Base-by-base conservation (phyloP, 2,329 filamentous ascomycete genomes). In the Xylariaceae sp. region DNA sequence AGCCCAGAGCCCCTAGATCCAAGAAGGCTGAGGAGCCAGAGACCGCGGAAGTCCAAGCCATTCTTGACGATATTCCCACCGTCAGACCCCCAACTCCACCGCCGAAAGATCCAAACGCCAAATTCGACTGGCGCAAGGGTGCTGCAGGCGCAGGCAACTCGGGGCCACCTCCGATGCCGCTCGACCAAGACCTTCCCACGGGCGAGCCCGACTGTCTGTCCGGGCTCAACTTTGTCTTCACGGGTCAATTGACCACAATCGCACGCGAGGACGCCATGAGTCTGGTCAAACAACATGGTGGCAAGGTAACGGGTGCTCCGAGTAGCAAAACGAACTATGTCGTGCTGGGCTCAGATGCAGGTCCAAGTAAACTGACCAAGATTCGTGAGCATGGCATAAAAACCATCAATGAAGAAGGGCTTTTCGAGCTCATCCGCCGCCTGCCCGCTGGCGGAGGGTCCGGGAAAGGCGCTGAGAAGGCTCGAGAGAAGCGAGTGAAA, bases 261-360 rank as follows among this genome's bases (percentile, higher is more conserved):
- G 80, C 83, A 28, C 79, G 92, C 40, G 88, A 94, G 5, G 88
- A 94, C 49, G 90, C 77, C 2, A 81, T 89, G 45, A 79, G 75
- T 27, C 67, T 98, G 13, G 86, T 96, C 36, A 98, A 98, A 58
- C 78, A 81, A 42, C 93, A 95, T 56, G 93, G 92, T 26, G 92
- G 92, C 33, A 96, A 94, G 60, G 80, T 94, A 16, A 94, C 83
- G 8, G 70, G 68, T 8, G 80, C 77, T 5, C 92, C 93, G 14
- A 96, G 90, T 55, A 83, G 80, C 52, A 96, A 94, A 60, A 98
- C 93, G 1, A 92, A 75, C 51, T 98, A 87, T 53, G 88, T 98
- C 29, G 85, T 98, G 12, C 72, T 98, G 3, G 92, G 92, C 27
- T 74, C 73, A 17, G 92, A 96, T 57, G 92, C 93, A 16, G 92